Base-by-base conservation (phyloP, 352 stramenopile species). In the Phytophthora constricta region DNA sequence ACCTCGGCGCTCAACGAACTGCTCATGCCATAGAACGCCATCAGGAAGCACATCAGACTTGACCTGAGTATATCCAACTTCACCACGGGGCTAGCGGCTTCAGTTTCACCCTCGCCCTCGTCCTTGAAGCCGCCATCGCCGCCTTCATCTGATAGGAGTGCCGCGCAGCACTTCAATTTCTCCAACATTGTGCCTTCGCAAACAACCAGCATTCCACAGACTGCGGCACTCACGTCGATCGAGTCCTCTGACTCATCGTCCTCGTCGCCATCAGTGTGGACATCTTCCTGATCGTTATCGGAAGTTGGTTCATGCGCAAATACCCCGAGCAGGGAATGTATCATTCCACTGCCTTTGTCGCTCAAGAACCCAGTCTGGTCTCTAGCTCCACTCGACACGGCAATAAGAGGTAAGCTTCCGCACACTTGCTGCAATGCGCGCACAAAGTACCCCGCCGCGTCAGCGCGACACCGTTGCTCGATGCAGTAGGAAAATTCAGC, bases 21-120 rank as follows among this genome's bases (percentile, higher is more conserved):
- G 37, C 84, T 93, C 70, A 95, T 91, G 26, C 82, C 87, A 65
- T 93, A 95, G 49, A 95, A 92, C 11, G 82, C 77, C 75, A 95
- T 93, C 20, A 95, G 68, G 59, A 92, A 92, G 54, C 80, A 87
- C 70, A 79, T 91, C 22, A 95, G 74, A 52, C 65, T 81, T 8
- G 74, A 78, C 68, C 82, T 86, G 47, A 94, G 77, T 1, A 72
- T 91, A 53, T 87, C 79, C 16, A 92, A 57, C 25, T 73, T 72
- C 5, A 87, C 77, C n/a, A 72, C 70, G 1, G 50, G 25, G 7
- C 33, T 41, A 5, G 70, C 58, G 13, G n/a, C 46, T 22, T 70
- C 62, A 2, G 62, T 41, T 26, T 76, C 43, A 2, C 55, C 58
- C 52, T 76, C 67, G 13, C 62, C 67, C 33, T 74, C 67, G 2